A percentile compares a stretch with the other conserved stretches of the same genome.
phyloP scores from a whole-genome alignment of 2,329 filamentous ascomycete genomes.

The Curvularia eragrostidis region DNA sequence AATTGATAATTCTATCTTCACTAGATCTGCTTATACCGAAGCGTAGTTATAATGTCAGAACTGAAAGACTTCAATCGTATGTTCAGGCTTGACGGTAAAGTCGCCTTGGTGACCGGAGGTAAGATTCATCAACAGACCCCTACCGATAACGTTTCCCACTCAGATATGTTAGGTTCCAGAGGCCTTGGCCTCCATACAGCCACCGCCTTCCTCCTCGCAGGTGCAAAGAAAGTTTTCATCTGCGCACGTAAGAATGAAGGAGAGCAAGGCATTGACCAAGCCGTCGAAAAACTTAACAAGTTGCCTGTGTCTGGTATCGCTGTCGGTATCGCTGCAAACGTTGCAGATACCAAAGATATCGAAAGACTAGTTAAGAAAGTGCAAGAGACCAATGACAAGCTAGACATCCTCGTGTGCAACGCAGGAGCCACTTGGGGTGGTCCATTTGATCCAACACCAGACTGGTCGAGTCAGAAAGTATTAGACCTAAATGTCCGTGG shows the following conservation, averaged over 20 bases:
- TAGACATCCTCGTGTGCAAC: conserved; percentile 51
- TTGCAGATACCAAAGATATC: conserved; percentile 48
- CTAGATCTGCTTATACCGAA: background rate
- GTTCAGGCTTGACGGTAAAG: conserved; percentile 49
- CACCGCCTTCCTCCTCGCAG: conserved; percentile 50
- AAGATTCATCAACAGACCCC: background rate
- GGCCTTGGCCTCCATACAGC: conserved; percentile 51
- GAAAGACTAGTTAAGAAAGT: conserved; percentile 43
- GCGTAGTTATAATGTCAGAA: conserved; percentile 38
- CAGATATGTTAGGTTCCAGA: conserved; percentile 42
- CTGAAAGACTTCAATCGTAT: conserved; percentile 43
- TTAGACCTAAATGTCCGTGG: conserved; percentile 51
- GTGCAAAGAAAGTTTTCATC: conserved; percentile 50
- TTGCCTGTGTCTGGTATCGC: conserved; percentile 45
- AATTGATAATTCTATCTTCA: background rate
- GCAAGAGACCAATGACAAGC: conserved; percentile 37
- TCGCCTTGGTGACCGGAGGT: conserved; percentile 49
- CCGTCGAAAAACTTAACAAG: conserved; percentile 49
- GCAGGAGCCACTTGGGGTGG: conserved; percentile 51
- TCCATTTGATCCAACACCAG: conserved; percentile 48
- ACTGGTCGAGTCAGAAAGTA: conserved; percentile 47
- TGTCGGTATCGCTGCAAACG: conserved; percentile 48
- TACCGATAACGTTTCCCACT: background rate
- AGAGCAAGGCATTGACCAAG: conserved; percentile 48
- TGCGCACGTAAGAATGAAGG: conserved; percentile 50